These are phyloP conservation scores for Martiniozyma asiatica DNA, from an alignment of 1,139 yeast genomes.

Conservation along the genomic window DNA sequence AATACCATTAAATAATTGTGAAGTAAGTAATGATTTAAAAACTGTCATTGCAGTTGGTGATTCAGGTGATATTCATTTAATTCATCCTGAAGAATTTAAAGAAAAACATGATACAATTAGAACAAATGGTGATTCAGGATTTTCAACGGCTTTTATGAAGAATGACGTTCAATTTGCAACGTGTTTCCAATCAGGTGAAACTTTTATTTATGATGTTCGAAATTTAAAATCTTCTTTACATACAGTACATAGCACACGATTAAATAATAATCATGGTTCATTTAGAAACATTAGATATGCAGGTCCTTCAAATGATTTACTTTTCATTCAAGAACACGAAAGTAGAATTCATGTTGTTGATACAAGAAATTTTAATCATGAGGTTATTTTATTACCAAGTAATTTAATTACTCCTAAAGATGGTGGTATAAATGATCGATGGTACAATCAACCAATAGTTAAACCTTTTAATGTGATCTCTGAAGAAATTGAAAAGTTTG, in stretches of 20 bases:
- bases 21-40: slow-evolving; percentile 46
- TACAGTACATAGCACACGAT: slow-evolving; percentile 48
- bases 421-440: slow-evolving; percentile 1
- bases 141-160: slow-evolving; percentile 68
- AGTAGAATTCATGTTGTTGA: slow-evolving; percentile 80
- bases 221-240: slow-evolving; percentile 40
- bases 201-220: slow-evolving; percentile 66
- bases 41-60: slow-evolving; percentile 51
- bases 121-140: slow-evolving; percentile 67
- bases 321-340: slow-evolving; percentile 71
- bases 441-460: slow-evolving; percentile 18
- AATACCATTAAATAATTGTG: slow-evolving; percentile 48
- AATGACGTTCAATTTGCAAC: slow-evolving; percentile 66
- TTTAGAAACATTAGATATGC: slow-evolving; percentile 61
- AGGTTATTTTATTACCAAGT: slow-evolving; percentile 50
- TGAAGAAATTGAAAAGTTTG: slow-evolving; percentile 5
- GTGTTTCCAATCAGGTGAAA: slow-evolving; percentile 76
- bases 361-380: slow-evolving; percentile 65
- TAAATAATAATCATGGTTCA: slow-evolving; percentile 34
- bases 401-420: slow-evolving; percentile 11
- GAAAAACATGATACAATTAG: slow-evolving; percentile 27
- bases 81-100: slow-evolving; percentile 31
- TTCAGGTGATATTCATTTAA: slow-evolving; percentile 35
- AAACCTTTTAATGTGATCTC: slow-evolving; percentile 16
- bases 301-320: slow-evolving; percentile 59